phyloP scores from a whole-genome alignment of 768 basidiomycete genomes.

The Pisolithus microcarpus region DNA sequence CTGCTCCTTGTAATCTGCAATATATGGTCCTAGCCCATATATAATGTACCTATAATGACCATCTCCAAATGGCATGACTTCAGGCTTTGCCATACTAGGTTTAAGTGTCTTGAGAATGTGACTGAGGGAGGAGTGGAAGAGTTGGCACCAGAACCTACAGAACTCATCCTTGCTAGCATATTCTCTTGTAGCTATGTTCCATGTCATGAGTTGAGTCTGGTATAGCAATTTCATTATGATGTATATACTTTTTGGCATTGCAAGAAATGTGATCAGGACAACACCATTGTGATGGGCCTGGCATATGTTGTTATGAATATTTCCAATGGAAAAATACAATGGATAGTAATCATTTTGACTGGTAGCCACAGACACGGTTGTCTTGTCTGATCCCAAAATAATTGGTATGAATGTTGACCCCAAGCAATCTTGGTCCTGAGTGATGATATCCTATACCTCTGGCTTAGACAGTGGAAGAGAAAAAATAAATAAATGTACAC shows the following conservation, averaged over 20 bases:
- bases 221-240: not conserved
- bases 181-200: not conserved
- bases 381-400: constrained; percentile 18
- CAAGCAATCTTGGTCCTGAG: not conserved
- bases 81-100: constrained; percentile 10
- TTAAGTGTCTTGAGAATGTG: constrained; percentile 9
- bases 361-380: constrained; percentile 16
- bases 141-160: constrained; percentile 13
- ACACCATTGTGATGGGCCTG: no score
- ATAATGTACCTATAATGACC: constrained; percentile 12
- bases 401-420: constrained; percentile 10
- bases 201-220: no score
- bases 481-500: not conserved
- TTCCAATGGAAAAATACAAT: constrained; percentile 11
- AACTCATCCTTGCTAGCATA: constrained; percentile 4
- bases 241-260: no score
- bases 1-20: constrained; percentile 17
- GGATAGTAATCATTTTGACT: constrained; percentile 16
- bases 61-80: constrained; percentile 12
- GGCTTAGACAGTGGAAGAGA: no score
- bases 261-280: no score
- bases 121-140: constrained; percentile 14
- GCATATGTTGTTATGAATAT: not conserved
- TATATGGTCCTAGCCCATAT: constrained; percentile 16
- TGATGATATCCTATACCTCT: no score